A percentile compares a stretch with the other conserved stretches of the same genome.
phyloP scores from a whole-genome alignment of 2,329 filamentous ascomycete genomes.

The Botryotinia narcissicola region DNA sequence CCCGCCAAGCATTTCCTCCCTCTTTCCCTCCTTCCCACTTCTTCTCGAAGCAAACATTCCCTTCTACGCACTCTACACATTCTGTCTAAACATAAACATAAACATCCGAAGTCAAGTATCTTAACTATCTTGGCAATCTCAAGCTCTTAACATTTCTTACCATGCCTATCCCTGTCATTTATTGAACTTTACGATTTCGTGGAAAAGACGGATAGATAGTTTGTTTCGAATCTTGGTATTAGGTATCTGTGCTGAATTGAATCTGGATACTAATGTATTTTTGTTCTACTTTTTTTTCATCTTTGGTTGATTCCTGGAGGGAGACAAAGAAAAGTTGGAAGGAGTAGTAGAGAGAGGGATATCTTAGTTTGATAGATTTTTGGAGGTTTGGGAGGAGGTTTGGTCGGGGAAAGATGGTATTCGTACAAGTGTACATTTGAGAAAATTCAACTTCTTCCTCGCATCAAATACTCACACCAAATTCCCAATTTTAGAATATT shows the following conservation, averaged over 20 bases:
- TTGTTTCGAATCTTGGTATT: background rate
- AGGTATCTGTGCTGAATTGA: background rate
- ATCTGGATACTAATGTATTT: no score
- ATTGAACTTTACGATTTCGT: background rate
- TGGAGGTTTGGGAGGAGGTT: no score
- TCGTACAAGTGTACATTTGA: background rate
- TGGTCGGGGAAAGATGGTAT: background rate
- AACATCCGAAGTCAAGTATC: background rate
- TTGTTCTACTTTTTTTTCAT: background rate
- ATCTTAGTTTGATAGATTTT: background rate
- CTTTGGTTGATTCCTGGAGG: no score
- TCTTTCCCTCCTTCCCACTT: background rate
- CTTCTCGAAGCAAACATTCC: background rate
- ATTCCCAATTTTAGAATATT: background rate
- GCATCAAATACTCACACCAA: background rate
- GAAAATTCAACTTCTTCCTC: background rate
- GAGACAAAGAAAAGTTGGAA: no score
- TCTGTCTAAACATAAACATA: background rate
- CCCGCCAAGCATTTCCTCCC: background rate
- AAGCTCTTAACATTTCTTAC: background rate
- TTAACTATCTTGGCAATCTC: background rate
- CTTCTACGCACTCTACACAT: background rate
- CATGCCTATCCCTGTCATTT: background rate
- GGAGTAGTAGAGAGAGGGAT: background rate
- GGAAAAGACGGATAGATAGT: background rate